Base-by-base conservation (phyloP, 768 basidiomycete genomes). In the Podaxis rugospora region DNA sequence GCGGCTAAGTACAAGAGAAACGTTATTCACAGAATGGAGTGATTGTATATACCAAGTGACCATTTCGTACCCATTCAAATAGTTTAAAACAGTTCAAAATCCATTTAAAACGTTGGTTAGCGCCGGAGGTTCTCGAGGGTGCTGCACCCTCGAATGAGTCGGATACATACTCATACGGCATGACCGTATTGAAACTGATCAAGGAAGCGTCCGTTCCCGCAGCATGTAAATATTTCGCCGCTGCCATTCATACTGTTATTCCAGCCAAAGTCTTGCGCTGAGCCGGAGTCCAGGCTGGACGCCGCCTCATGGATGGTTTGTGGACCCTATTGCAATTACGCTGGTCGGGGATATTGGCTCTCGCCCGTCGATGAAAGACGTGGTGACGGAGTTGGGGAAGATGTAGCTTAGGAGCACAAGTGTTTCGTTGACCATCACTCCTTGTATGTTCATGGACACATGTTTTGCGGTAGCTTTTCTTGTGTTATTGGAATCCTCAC, bases 111-210 rank as follows among this genome's bases (percentile, higher is more conserved):
- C 78, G 86, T 9, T 88, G 86, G 85, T 74, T 83, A 35, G 83
- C 86, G 7, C 87, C 86, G 1, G 85, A 87, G 65, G 70, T 86
- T 51, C 80, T 80, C 56, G 72, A 78, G 21, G 78, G 77, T 16
- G 74, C 71, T 14, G 70, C 72, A 47, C 79, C 79, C 0, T 83
- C 81, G 10, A 78, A 71, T 66, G 72, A 72, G 37, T 76, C 80
- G 10, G 86, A 87, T 64, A 72, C 79, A 0, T 87, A 86, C 62
- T 82, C 83, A 2, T 87, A 78, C 55, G 81, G 79, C 7, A 87
- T 87, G 86, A 76, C 82, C 14, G 74, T 83, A 32, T 74, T 87
- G 27, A 86, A 87, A 64, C 76, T 86, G 55, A 67, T 84, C 25
- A 4, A 74, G 74, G 32, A 78, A 81, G 65, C 68, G 66, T 25